Percentiles rank a stretch among this genome's conserved stretches.
Conservation (phyloP, 257 asterid species). For the Nicotiana tabacum region DNA sequence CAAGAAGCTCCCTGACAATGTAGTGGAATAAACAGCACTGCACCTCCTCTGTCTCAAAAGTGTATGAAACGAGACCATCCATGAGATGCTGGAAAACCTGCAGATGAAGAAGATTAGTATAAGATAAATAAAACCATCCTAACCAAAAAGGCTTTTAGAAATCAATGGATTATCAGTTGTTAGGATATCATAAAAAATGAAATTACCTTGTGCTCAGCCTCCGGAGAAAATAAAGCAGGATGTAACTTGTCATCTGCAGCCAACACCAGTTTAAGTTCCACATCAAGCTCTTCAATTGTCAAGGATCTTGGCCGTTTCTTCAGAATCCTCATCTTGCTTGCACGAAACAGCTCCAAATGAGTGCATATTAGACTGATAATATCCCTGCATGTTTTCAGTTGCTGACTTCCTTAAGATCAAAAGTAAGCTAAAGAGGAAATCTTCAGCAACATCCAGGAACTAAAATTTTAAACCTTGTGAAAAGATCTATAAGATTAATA, state of each 20-base stretch:
- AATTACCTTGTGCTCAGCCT: slow-evolving; percentile 93
- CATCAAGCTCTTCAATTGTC: slow-evolving; percentile 63
- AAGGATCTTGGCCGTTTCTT: slow-evolving; percentile 40
- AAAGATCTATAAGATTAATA: slow-evolving; percentile 76
- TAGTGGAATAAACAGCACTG: slow-evolving; percentile 72
- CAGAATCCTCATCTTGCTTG: slow-evolving; percentile 55
- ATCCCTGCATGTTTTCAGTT: slow-evolving; percentile 50
- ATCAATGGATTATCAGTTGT: background rate
- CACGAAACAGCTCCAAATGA: slow-evolving; percentile 77
- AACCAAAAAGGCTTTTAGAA: background rate
- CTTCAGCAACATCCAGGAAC: slow-evolving; percentile 15
- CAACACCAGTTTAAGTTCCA: slow-evolving; percentile 56
- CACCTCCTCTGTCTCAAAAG: slow-evolving; percentile 70
- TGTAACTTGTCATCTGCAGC: slow-evolving; percentile 84
- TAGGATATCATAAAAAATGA: slow-evolving; percentile 10
- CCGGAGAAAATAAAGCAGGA: slow-evolving; percentile 81
- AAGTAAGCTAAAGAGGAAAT: slow-evolving; percentile 20
- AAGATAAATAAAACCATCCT: background rate
- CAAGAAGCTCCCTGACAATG: slow-evolving; percentile 80
- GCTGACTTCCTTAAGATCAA: slow-evolving; percentile 16
- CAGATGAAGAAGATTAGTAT: slow-evolving; percentile 9
- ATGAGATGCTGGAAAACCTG: slow-evolving; percentile 94
- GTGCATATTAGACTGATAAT: slow-evolving; percentile 45
- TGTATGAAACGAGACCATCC: slow-evolving; percentile 71
- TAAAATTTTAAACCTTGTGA: slow-evolving; percentile 54